Base-by-base conservation (phyloP, 1,284 basidiomycete genomes). In the Cryptococcus amylolentus region DNA sequence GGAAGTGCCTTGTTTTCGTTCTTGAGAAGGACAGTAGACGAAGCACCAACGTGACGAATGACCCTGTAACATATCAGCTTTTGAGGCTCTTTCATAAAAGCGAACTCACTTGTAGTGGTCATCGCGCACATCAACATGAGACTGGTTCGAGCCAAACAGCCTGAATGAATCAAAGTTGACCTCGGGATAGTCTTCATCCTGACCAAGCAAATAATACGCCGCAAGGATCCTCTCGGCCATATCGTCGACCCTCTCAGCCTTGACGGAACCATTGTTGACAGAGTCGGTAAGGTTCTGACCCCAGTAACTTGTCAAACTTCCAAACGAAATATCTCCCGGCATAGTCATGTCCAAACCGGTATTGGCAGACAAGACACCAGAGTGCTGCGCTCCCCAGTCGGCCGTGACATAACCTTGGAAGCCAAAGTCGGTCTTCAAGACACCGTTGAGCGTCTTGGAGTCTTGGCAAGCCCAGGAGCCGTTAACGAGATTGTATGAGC, bases 391-490 rank as follows among this genome's bases (percentile, higher is more conserved):
- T 41, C 70, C 69, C 88, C 88, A 90, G 73, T 89, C 88, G 56
- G 80, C 81, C 75, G 83, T 80, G 51, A 85, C 79, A 64, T 81
- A 88, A 26, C 89, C 89, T 72, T 86, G 85, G 81, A 90, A 92
- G 3, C 86, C 87, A 54, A 84, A 81, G 72, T 90, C 87, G 18
- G 80, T 81, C 77, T 89, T 89, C 51, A 89, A 75, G 23, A 88
- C 77, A 16, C 83, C 83, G 69, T 88, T 89, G 58, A 88, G 73
- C 7, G 81, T 80, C 68, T 84, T 80, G 56, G 82, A 80, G 68
- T 89, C 88, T 65, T 88, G 84, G 64, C 86, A 88, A 0, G 85
- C 81, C 65, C 79, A 87, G 0, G 82, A 84, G 16, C 83, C 81
- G 68, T 89, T 88, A 70, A 72, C 35, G n/a, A 69, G 66, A 61